Percentiles rank a stretch among this genome's conserved stretches.
These are phyloP conservation scores for Elsinoe necatrix DNA, from an alignment of 2,329 filamentous ascomycete genomes.

Conservation along the genomic window DNA sequence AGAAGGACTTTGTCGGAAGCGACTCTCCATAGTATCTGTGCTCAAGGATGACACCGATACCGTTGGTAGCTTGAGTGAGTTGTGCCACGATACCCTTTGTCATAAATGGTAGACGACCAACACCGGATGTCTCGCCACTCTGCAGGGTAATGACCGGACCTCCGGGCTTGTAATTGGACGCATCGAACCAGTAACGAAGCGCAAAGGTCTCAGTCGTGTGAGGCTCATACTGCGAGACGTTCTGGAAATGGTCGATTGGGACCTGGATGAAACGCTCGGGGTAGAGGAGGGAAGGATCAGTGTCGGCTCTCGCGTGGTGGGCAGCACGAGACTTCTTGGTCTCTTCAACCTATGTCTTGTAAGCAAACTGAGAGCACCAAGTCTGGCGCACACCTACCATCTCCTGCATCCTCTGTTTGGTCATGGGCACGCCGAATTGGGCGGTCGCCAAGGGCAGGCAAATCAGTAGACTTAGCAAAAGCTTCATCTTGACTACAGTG, in stretches of 20 bases:
- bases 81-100: conserved; percentile 70
- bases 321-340: conserved; percentile 6
- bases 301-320: conserved; percentile 18
- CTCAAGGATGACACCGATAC: conserved; percentile 72
- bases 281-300: conserved; percentile 35
- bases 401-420: conserved; percentile 9
- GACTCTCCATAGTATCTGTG: conserved; percentile 81
- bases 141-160: conserved; percentile 74
- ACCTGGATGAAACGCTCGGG: conserved; percentile 46
- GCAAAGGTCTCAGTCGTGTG: conserved; percentile 61
- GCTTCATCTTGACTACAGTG: conserved; percentile 12
- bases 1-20: conserved; percentile 58
- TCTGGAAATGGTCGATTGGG: conserved; percentile 74
- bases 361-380: not conserved
- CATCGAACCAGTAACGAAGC: conserved; percentile 77
- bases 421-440: conserved; percentile 6
- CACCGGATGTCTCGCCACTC: conserved; percentile 59
- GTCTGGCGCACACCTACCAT: not conserved
- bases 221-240: conserved; percentile 67
- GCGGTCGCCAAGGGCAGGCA: conserved; percentile 11
- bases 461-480: conserved; percentile 6
- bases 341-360: conserved; percentile 1
- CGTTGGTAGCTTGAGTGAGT: conserved; percentile 60
- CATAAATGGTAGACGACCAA: conserved; percentile 58
- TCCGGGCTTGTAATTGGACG: conserved; percentile 62